phyloP scores from a whole-genome alignment of 2,329 filamentous ascomycete genomes.

The Aspergillus awamori region DNA sequence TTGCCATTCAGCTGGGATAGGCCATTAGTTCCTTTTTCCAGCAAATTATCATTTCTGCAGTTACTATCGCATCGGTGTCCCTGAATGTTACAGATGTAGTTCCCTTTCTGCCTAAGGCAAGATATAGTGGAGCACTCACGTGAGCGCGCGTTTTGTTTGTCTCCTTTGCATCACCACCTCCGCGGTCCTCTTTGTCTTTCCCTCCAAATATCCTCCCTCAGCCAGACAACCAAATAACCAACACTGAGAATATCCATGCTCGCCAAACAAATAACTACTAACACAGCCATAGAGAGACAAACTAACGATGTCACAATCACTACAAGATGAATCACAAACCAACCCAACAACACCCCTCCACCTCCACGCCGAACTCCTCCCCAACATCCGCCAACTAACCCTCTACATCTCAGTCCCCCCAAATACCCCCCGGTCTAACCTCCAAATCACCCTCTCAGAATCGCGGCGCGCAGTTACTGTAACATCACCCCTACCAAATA shows the following conservation, averaged over 20 bases:
- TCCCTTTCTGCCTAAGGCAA: not conserved
- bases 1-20: no score
- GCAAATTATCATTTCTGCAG: no score
- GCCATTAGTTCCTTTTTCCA: no score
- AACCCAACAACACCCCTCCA: slow-evolving; percentile 24
- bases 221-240: not conserved
- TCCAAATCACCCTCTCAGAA: slow-evolving; percentile 36
- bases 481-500: slow-evolving; percentile 33
- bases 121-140: not conserved
- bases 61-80: no score
- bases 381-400: slow-evolving; percentile 63
- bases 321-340: not conserved
- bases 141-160: not conserved
- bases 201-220: not conserved
- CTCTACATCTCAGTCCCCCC: slow-evolving; percentile 56
- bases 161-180: not conserved
- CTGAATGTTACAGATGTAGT: not conserved
- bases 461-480: slow-evolving; percentile 41
- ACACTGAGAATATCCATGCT: not conserved
- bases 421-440: slow-evolving; percentile 15
- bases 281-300: not conserved
- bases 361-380: slow-evolving; percentile 63
- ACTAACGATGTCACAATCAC: not conserved
- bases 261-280: not conserved
- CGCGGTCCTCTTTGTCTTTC: not conserved